Conservation (phyloP, 1,284 basidiomycete species). For the Ustilago cynodontis region DNA sequence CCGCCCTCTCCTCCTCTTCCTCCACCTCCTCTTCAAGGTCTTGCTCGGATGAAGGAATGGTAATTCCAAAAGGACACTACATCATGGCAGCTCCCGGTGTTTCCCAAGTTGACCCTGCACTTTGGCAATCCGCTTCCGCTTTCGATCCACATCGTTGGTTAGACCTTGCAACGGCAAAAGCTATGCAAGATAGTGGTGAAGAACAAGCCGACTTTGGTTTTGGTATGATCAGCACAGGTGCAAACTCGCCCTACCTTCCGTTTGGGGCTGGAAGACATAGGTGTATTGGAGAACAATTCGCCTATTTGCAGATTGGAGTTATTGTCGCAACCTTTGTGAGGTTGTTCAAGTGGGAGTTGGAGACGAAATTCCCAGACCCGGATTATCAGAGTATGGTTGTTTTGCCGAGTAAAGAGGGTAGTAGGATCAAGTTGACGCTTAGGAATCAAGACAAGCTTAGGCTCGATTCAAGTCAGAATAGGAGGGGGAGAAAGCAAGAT, state of each 20-base stretch:
- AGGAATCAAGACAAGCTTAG: constrained; percentile 1
- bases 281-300: constrained; percentile 97
- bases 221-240: constrained; percentile 76
- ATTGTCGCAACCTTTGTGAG: constrained; percentile 85
- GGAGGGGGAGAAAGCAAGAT: too few species aligned
- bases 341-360: constrained; percentile 79
- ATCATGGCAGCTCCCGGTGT: constrained; percentile 91
- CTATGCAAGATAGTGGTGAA: constrained; percentile 74
- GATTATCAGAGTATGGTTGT: constrained; percentile 87
- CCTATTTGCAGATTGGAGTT: constrained; percentile 91
- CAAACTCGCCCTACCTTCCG: constrained; percentile 80
- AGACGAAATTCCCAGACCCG: constrained; percentile 78
- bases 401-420: constrained; percentile 73
- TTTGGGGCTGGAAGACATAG: constrained; percentile 92
- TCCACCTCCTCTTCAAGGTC: constrained; percentile 60
- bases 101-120: constrained; percentile 84
- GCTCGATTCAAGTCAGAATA: too few species aligned
- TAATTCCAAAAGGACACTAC: constrained; percentile 91
- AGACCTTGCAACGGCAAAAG: constrained; percentile 76
- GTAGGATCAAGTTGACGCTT: constrained; percentile 20
- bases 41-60: constrained; percentile 73
- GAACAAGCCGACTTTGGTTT: constrained; percentile 91
- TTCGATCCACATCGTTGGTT: constrained; percentile 91
- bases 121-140: constrained; percentile 76
- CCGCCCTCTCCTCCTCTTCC: constrained; percentile 75